Evolutionary conservation across 805 yeast species (phyloP).

Genomic region (Nakazawaea wyomingensis): DNA sequence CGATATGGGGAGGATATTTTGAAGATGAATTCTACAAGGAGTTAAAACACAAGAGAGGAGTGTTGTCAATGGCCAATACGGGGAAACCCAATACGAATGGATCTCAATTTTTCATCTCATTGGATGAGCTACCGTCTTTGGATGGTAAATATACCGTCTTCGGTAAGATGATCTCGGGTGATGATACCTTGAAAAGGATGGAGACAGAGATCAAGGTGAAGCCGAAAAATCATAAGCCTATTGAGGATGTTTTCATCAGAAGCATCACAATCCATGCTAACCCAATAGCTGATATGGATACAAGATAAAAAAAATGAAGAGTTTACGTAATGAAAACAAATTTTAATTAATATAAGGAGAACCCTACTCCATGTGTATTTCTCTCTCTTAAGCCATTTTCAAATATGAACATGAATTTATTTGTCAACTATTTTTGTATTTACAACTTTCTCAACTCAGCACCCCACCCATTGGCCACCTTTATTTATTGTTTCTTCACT

Average conservation of each 20-base stretch:
- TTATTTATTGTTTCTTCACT: conserved; percentile 25
- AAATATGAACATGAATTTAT: conserved; percentile 5
- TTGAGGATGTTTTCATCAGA: conserved; percentile 23
- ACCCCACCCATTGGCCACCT: not conserved
- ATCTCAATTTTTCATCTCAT: conserved; percentile 48
- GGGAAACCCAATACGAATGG: conserved; percentile 55
- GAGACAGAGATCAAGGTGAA: conserved; percentile 24
- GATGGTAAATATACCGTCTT: conserved; percentile 24
- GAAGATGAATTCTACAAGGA: conserved; percentile 21
- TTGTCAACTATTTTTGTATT: no score
- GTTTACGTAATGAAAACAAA: no score
- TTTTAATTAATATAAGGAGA: no score
- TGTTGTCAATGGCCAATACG: conserved; percentile 53
- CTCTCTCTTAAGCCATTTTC: not conserved
- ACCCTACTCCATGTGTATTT: no score
- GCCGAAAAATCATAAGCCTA: conserved; percentile 31
- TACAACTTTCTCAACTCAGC: no score
- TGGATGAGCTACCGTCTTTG: conserved; percentile 18
- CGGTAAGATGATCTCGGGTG: conserved; percentile 17
- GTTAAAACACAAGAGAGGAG: conserved; percentile 20
- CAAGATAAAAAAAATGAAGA: no score
- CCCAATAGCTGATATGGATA: conserved; percentile 29
- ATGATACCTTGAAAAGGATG: conserved; percentile 23
- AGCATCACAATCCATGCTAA: conserved; percentile 36
- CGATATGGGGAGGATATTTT: conserved; percentile 23